Evolutionary conservation across 208 protist genomes (phyloP), one percentile per base, ranked within the genome.

Genomic region (Leishmania major): DNA sequence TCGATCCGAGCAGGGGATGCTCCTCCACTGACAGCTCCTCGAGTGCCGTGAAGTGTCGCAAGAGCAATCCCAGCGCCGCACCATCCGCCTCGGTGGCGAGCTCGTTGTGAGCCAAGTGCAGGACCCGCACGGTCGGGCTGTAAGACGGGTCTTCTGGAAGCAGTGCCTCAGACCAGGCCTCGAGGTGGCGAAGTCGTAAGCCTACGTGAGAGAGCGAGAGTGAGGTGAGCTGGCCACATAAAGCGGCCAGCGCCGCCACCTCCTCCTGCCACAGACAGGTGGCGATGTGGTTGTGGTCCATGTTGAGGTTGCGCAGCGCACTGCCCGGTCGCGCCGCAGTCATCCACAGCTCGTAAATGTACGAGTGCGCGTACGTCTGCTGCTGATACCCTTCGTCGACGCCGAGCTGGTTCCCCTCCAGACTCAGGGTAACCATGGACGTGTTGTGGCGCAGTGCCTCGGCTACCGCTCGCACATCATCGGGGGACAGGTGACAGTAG

Each of bases 341-440:
- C 78, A 87, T 73, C 51, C 89, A 85, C 5, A 94, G 71, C 31
- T 88, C 86, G 37, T 86, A 82, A 31, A 93, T 81, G 70, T 90
- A 93, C 25, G 92, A 95, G 47, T 88, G 74, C 45, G 62, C 53
- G 40, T 73, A 64, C 55, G 28, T 60, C 69, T 85, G 64, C 64
- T 78, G 70, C n/a, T 75, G 49, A 51, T 73, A 70, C 28, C 62
- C 57, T 35, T 74, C 87, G 78, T 69, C 81, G 51, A 75, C 78
- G 0, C 86, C 90, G 35, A 96, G 79, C 25, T 87, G 80, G 69
- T 96, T 97, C n/a, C 94, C 92, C 64, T 95, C 92, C 2, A 97
- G 78, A 15, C 83, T 82, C 17, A 97, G 85, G 3, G 82, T 88
- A 35, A 47, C 75, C 37, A 97, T 67, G 3, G 81, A 87, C 0